Conservation (phyloP, 139 green algal genomes). For the Nannochloris sp. region DNA sequence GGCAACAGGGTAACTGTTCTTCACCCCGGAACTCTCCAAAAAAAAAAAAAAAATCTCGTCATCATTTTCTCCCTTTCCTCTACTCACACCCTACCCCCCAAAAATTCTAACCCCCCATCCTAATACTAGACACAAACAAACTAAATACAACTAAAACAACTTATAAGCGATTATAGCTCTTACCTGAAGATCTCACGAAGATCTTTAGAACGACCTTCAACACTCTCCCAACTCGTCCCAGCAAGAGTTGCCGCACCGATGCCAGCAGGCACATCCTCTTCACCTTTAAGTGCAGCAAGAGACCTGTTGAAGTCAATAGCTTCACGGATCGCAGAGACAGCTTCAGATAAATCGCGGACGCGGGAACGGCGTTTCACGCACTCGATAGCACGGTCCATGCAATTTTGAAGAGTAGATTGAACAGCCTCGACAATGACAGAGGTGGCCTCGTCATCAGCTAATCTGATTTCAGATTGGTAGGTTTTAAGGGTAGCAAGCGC, state of each 20-base stretch:
- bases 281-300: slow-evolving; percentile 27
- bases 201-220: slow-evolving; percentile 27
- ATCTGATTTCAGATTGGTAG: slow-evolving; percentile 56
- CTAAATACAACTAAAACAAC: background rate
- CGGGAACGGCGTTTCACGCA: slow-evolving; percentile 48
- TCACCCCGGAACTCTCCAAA: too few relatives aligned
- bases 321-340: slow-evolving; percentile 28
- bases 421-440: slow-evolving; percentile 54
- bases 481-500: slow-evolving; percentile 46
- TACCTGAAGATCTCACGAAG: slow-evolving; percentile 42
- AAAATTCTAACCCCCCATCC: too few relatives aligned
- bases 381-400: slow-evolving; percentile 59
- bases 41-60: too few relatives aligned
- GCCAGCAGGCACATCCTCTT: slow-evolving; percentile 31
- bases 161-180: background rate
- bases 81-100: too few relatives aligned
- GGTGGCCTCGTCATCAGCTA: slow-evolving; percentile 77
- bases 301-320: slow-evolving; percentile 44
- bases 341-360: slow-evolving; percentile 21
- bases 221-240: slow-evolving; percentile 25
- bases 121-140: background rate
- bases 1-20: slow-evolving; percentile 12
- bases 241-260: slow-evolving; percentile 32
- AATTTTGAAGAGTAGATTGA: slow-evolving; percentile 50
- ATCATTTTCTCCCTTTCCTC: too few relatives aligned